Evolutionary conservation across 805 yeast species (phyloP).

Genomic region (Candida nanaspora): DNA sequence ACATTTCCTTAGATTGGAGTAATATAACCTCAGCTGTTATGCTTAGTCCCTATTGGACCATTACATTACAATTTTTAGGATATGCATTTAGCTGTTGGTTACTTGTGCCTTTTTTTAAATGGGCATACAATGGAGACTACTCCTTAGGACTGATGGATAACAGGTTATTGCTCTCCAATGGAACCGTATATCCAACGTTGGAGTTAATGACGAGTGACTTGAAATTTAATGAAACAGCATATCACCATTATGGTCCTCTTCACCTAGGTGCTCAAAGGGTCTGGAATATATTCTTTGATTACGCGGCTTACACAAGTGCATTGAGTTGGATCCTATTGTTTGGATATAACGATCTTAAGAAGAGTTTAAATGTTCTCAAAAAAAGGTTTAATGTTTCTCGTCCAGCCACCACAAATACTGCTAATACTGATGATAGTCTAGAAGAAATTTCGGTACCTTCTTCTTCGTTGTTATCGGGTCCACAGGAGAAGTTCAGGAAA

Average conservation of each 20-base stretch:
- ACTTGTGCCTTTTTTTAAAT: slow-evolving; percentile 39
- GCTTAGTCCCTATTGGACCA: slow-evolving; percentile 47
- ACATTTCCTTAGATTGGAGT: slow-evolving; percentile 45
- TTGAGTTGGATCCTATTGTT: slow-evolving; percentile 33
- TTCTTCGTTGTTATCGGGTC: not conserved
- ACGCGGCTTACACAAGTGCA: slow-evolving; percentile 45
- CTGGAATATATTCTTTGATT: slow-evolving; percentile 46
- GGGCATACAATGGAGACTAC: slow-evolving; percentile 25
- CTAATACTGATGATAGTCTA: not conserved
- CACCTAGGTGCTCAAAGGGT: slow-evolving; percentile 41
- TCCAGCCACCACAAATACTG: not conserved
- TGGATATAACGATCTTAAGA: slow-evolving; percentile 17
- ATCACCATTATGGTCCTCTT: slow-evolving; percentile 36
- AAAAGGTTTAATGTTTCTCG: not conserved
- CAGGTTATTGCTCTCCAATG: slow-evolving; percentile 29
- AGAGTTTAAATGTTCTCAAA: slow-evolving; percentile 6
- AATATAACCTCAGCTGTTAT: slow-evolving; percentile 43
- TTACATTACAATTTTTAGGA: slow-evolving; percentile 39
- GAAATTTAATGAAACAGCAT: slow-evolving; percentile 38
- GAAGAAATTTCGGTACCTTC: not conserved
- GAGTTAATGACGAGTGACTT: slow-evolving; percentile 33
- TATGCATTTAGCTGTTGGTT: slow-evolving; percentile 43
- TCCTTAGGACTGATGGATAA: slow-evolving; percentile 42
- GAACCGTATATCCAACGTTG: slow-evolving; percentile 34
- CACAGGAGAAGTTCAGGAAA: not conserved